phyloP scores from a whole-genome alignment of 352 stramenopile species.

The Phytophthora brassicae region DNA sequence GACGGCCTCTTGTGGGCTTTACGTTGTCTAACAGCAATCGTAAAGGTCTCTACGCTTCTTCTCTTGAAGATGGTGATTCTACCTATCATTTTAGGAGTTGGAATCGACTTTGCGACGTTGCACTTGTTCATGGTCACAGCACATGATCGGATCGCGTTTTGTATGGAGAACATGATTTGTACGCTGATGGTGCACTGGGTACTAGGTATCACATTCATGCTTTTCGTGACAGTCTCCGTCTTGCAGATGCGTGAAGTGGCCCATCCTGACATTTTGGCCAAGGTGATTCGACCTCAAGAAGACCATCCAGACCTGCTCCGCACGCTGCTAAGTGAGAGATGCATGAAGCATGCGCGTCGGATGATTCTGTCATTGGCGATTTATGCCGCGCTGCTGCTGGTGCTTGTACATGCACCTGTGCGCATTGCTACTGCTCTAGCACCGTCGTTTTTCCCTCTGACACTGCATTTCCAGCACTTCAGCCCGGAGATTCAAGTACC shows the following conservation, averaged over 20 bases:
- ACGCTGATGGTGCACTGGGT: slow-evolving; percentile 97
- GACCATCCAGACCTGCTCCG: slow-evolving; percentile 96
- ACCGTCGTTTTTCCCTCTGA: slow-evolving; percentile 67
- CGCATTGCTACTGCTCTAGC: slow-evolving; percentile 54
- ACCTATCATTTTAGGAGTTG: slow-evolving; percentile 93
- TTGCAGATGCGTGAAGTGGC: slow-evolving; percentile 94
- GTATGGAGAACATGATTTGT: slow-evolving; percentile 88
- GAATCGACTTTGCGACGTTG: slow-evolving; percentile 93
- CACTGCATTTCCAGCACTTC: slow-evolving; percentile 91
- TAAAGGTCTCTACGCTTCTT: slow-evolving; percentile 95
- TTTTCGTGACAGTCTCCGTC: slow-evolving; percentile 96
- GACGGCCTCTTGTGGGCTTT: slow-evolving; percentile 78
- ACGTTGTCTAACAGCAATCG: slow-evolving; percentile 80
- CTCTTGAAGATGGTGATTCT: slow-evolving; percentile 98
- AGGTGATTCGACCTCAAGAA: slow-evolving; percentile 93
- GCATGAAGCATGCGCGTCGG: slow-evolving; percentile 91
- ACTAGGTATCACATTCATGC: slow-evolving; percentile 97
- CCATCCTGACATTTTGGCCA: slow-evolving; percentile 91
- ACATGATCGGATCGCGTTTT: slow-evolving; percentile 79
- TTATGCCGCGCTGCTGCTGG: slow-evolving; percentile 85
- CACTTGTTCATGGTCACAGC: slow-evolving; percentile 84
- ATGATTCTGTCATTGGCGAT: slow-evolving; percentile 93
- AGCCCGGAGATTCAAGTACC: slow-evolving; percentile 95
- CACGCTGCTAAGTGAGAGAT: slow-evolving; percentile 93
- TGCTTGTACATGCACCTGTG: slow-evolving; percentile 89